Conservation (phyloP, 1,139 yeast genomes). For the Blastobotrys illinoisensis region DNA sequence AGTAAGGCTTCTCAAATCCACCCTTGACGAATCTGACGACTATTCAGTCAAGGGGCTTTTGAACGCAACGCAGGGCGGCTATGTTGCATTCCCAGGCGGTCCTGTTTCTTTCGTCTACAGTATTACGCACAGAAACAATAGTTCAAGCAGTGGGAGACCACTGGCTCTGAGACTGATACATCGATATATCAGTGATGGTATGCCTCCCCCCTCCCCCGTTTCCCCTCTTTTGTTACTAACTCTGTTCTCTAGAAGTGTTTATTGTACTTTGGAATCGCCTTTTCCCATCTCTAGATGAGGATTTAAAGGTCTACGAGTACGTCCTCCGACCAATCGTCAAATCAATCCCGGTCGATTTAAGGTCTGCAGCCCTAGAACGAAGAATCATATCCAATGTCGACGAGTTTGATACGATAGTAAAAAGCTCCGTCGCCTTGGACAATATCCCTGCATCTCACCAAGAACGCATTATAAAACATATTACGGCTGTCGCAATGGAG, state of each 20-base stretch:
- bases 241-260: constrained; percentile 4
- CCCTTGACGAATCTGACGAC: constrained; percentile 38
- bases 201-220: constrained; percentile 5
- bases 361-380: constrained; percentile 13
- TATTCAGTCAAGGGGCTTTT: constrained; percentile 24
- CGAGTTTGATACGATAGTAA: not conserved
- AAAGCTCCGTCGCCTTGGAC: not conserved
- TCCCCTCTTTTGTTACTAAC: not conserved
- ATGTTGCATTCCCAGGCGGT: constrained; percentile 60
- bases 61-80: not conserved
- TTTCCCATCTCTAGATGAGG: constrained; percentile 20
- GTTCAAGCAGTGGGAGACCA: constrained; percentile 1
- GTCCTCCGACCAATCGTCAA: constrained; percentile 13
- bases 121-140: constrained; percentile 30
- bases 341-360: constrained; percentile 14
- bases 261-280: not conserved
- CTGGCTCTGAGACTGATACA: constrained; percentile 18
- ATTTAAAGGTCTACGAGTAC: constrained; percentile 21
- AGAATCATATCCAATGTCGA: not conserved
- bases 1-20: constrained; percentile 45
- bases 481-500: not conserved
- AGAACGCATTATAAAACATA: not conserved
- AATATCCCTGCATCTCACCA: not conserved
- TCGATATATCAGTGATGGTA: constrained; percentile 21
- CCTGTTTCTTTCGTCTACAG: constrained; percentile 59